Conservation (phyloP, 257 asterid species). For the Cynanchum wilfordii region DNA sequence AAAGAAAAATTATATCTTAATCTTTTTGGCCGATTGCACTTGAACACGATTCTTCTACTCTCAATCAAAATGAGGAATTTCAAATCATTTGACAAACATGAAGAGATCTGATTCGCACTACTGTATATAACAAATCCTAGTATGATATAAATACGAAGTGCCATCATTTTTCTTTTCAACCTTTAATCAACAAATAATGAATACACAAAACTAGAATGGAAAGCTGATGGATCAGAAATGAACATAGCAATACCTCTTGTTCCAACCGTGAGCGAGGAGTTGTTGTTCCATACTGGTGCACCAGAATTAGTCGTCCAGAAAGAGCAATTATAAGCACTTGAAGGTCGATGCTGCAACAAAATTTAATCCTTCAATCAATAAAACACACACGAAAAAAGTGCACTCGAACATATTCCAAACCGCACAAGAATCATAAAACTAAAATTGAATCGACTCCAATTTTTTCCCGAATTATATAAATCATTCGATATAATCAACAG, state of each 20-base stretch:
- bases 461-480: not conserved
- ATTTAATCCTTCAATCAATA: conserved; percentile 15
- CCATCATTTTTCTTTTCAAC: not conserved
- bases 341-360: conserved; percentile 72
- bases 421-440: not conserved
- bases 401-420: not conserved
- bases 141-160: too few relatives aligned
- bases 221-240: not conserved
- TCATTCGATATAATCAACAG: not conserved
- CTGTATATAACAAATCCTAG: not conserved
- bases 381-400: not conserved
- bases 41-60: not conserved
- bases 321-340: conserved; percentile 71
- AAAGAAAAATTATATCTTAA: not conserved
- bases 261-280: conserved; percentile 81
- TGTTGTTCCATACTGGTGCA: conserved; percentile 86
- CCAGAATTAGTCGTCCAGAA: conserved; percentile 84
- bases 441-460: not conserved
- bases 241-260: conserved; percentile 46
- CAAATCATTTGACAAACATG: not conserved
- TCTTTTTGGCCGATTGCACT: not conserved
- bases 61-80: not conserved
- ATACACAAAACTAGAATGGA: not conserved
- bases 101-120: not conserved
- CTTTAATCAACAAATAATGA: not conserved